Percentiles rank a stretch among this genome's conserved stretches.
phyloP scores from a whole-genome alignment of 2,329 filamentous ascomycete genomes.

The Colletotrichum neosansevieriae region DNA sequence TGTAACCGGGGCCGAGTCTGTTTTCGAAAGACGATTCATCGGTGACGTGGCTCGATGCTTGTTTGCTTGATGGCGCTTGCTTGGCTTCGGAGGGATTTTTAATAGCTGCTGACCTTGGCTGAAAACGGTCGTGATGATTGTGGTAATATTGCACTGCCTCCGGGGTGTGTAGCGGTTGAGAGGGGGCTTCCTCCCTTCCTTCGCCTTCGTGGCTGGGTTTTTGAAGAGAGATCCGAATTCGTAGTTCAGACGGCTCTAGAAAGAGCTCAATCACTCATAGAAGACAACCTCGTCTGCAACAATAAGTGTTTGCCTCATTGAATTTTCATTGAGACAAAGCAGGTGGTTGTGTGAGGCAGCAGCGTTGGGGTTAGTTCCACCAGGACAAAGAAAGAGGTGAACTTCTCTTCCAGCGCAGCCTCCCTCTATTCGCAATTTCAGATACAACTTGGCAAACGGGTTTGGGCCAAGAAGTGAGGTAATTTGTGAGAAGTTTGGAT shows the following conservation, averaged over 20 bases:
- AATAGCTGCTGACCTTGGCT: background rate
- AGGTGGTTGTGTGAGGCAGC: background rate
- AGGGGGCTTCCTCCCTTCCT: constrained; percentile 8
- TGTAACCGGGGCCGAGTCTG: constrained; percentile 37
- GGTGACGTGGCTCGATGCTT: constrained; percentile 6
- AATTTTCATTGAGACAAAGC: background rate
- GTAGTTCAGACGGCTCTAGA: background rate
- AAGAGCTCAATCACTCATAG: background rate
- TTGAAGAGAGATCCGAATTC: background rate
- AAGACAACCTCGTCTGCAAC: background rate
- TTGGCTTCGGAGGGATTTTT: background rate
- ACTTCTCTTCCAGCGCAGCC: background rate
- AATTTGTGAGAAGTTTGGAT: constrained; percentile 4
- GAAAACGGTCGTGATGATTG: constrained; percentile 27
- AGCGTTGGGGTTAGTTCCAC: constrained; percentile 6
- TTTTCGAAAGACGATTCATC: constrained; percentile 32
- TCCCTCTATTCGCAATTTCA: background rate
- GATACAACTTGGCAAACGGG: background rate
- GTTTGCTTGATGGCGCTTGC: background rate
- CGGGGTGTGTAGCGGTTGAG: background rate
- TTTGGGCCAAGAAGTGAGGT: background rate
- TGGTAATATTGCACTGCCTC: constrained; percentile 5
- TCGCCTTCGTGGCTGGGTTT: background rate
- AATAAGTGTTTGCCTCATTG: too few relatives aligned
- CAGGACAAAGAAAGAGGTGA: constrained; percentile 12